Evolutionary conservation across 73 alveolate species (phyloP).

Genomic region (Paramecium tetraurelia): DNA sequence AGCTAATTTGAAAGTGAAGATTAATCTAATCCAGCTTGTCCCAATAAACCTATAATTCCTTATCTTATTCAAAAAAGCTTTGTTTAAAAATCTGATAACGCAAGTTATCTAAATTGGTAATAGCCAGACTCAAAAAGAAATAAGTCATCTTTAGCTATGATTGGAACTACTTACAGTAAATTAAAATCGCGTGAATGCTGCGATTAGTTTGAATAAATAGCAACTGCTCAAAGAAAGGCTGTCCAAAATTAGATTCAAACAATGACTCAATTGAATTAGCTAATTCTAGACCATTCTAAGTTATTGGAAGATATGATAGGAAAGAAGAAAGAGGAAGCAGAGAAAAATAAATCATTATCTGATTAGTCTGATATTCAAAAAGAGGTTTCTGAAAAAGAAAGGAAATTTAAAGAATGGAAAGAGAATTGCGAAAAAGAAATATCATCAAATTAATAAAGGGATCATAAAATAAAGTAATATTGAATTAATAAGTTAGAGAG

Average conservation of each 20-base stretch:
- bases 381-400: neutral
- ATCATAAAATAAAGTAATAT: neutral
- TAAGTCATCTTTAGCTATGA: neutral
- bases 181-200: neutral
- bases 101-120: neutral
- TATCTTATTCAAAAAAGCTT: neutral
- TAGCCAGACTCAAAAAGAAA: neutral
- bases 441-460: neutral
- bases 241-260: neutral
- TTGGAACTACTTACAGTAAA: neutral
- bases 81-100: neutral
- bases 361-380: neutral
- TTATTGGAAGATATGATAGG: neutral
- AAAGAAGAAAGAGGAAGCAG: neutral
- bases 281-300: neutral
- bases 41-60: neutral
- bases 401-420: neutral
- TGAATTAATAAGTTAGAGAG: neutral
- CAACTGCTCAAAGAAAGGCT: neutral
- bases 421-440: neutral
- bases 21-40: neutral
- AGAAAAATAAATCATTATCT: neutral
- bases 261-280: neutral
- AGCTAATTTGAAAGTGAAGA: conserved; percentile 8
- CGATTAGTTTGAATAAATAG: neutral